Conservation (phyloP, 192 early-diverging fungal species). For the Funneliformis mosseae region DNA sequence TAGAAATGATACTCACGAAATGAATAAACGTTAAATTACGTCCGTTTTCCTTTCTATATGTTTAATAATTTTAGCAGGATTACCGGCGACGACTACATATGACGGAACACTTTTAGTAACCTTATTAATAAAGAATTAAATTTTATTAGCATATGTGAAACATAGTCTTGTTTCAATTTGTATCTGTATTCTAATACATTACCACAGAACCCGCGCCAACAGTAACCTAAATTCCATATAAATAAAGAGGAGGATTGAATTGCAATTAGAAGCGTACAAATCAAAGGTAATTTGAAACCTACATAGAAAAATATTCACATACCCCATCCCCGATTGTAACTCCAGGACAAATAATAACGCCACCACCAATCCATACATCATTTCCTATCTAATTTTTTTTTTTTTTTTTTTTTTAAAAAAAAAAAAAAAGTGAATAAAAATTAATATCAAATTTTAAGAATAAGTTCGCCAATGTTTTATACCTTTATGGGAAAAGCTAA, state of each 20-base stretch:
- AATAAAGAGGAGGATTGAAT: not conserved
- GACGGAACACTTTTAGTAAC: conserved; percentile 84
- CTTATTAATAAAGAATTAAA: not conserved
- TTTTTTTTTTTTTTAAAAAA: too few relatives aligned
- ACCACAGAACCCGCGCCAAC: conserved; percentile 82
- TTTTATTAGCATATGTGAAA: conserved; percentile 8
- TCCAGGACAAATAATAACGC: conserved; percentile 77
- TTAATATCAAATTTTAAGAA: not conserved
- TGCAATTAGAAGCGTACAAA: not conserved
- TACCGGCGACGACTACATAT: conserved; percentile 80
- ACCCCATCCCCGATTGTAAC: conserved; percentile 84
- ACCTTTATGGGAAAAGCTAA: conserved; percentile 48
- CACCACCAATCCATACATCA: conserved; percentile 89
- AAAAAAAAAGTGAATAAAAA: not conserved
- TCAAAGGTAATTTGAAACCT: not conserved
- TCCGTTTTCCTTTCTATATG: conserved; percentile 4
- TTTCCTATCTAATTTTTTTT: conserved; percentile 65
- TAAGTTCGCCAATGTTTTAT: not conserved
- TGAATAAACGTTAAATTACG: too few relatives aligned
- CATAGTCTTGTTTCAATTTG: too few relatives aligned
- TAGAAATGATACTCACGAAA: too few relatives aligned
- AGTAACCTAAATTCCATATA: conserved; percentile 39
- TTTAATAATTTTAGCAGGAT: conserved; percentile 80
- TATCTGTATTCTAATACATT: not conserved
- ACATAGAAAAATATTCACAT: not conserved